phyloP scores from a whole-genome alignment of 352 stramenopile species.

The Phytophthora sp. region DNA sequence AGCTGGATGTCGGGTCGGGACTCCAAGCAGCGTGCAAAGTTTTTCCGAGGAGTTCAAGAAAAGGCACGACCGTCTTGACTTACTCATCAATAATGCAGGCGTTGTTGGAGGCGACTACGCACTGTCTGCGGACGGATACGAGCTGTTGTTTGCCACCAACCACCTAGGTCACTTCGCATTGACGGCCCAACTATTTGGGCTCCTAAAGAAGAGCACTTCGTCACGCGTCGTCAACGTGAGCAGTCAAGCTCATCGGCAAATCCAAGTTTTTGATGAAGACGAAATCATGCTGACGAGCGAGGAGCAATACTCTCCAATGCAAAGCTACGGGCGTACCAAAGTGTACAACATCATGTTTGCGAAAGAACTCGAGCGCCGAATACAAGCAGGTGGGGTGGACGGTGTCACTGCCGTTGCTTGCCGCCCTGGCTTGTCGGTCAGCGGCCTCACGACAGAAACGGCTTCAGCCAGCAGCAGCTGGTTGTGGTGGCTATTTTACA shows the following conservation, averaged over 20 bases:
- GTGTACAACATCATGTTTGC: conserved; percentile 92
- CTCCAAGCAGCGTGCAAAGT: conserved; percentile 34
- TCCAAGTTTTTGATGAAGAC: conserved; percentile 5
- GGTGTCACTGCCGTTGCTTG: no score
- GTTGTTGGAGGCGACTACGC: conserved; percentile 36
- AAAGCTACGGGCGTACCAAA: conserved; percentile 83
- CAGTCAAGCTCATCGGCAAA: conserved; percentile 23
- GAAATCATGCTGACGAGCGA: not conserved
- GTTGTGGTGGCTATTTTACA: conserved; percentile 2
- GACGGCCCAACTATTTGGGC: no score
- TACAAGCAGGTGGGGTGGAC: no score
- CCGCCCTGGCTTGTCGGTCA: no score
- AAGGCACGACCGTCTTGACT: conserved; percentile 29
- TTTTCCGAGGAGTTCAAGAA: conserved; percentile 33
- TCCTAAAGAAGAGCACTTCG: conserved; percentile 20
- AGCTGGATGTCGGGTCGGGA: conserved; percentile 43
- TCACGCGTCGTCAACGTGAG: conserved; percentile 26
- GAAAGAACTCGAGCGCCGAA: no score
- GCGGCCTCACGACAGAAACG: no score
- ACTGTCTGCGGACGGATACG: conserved; percentile 38
- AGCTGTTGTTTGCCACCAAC: conserved; percentile 61
- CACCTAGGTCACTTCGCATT: no score
- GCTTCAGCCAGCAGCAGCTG: conserved; percentile 7
- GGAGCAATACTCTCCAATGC: conserved; percentile 20
- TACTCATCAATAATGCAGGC: conserved; percentile 67